Evolutionary conservation across 83 land plant genomes (phyloP).

Genomic region (Diphasiastrum complanatum): DNA sequence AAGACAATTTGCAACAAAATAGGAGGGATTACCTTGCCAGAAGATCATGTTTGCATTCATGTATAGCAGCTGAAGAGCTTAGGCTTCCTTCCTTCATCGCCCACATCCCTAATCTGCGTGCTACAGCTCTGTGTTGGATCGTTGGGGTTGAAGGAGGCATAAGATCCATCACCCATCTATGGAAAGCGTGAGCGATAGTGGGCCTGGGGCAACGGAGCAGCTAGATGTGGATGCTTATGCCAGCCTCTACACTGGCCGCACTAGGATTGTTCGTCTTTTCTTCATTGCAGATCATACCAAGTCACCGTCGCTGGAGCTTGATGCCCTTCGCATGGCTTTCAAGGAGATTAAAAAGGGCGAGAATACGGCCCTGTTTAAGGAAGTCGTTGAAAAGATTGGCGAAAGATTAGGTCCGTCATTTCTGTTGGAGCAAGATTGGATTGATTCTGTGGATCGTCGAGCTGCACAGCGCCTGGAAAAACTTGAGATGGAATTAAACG

Average conservation of each 20-base stretch:
- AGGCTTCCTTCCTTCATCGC: too few species aligned
- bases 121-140: too few species aligned
- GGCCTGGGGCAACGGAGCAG: conserved; percentile 59
- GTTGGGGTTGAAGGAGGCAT: too few species aligned
- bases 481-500: conserved; percentile 84
- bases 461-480: conserved; percentile 69
- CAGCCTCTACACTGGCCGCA: conserved; percentile 67
- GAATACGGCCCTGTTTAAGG: conserved; percentile 56
- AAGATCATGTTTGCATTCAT: too few species aligned
- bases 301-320: conserved; percentile 50
- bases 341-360: conserved; percentile 84
- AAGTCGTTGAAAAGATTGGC: conserved; percentile 67
- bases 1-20: too few species aligned
- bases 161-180: too few species aligned
- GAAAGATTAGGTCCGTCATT: conserved; percentile 53
- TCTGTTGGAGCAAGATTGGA: conserved; percentile 57
- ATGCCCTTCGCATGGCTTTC: conserved; percentile 86
- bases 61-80: too few species aligned
- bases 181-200: too few species aligned
- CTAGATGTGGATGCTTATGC: conserved; percentile 90
- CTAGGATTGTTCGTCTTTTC: conserved; percentile 55
- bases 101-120: too few species aligned
- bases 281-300: conserved; percentile 72
- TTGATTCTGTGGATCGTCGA: conserved; percentile 56
- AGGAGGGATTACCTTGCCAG: too few species aligned